These are phyloP conservation scores for Leishmania arabica DNA, from an alignment of 208 protist genomes.

Conservation along the genomic window DNA sequence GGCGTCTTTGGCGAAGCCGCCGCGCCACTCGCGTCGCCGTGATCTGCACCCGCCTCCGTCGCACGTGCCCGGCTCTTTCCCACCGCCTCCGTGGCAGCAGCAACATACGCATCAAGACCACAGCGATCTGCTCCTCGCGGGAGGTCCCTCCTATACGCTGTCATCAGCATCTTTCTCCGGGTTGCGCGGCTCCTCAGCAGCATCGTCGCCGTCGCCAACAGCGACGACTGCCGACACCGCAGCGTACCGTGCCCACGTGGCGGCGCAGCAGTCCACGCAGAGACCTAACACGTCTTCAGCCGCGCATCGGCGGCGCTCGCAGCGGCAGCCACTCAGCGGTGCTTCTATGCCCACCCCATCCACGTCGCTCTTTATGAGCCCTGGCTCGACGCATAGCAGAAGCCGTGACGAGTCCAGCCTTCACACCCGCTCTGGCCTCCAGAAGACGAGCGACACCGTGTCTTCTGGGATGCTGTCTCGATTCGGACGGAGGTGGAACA, in stretches of 20 bases:
- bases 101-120: neutral
- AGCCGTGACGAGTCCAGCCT: slow-evolving; percentile 8
- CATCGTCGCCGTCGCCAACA: slow-evolving; percentile 2
- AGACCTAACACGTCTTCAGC: neutral
- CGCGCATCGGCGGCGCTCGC: neutral
- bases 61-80: neutral
- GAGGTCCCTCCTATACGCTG: neutral
- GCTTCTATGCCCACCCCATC: neutral
- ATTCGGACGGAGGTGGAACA: slow-evolving; percentile 50
- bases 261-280: slow-evolving; percentile 34
- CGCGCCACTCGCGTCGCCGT: slow-evolving; percentile 10
- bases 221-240: neutral
- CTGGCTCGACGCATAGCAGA: neutral
- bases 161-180: neutral
- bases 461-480: slow-evolving; percentile 34
- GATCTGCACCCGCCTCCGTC: slow-evolving; percentile 21
- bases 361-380: slow-evolving; percentile 10
- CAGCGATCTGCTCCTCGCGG: neutral
- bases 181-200: neutral
- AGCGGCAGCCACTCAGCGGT: neutral
- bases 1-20: slow-evolving; percentile 17
- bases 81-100: slow-evolving; percentile 16
- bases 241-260: slow-evolving; percentile 26
- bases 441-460: neutral
- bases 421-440: slow-evolving; percentile 1